These are phyloP conservation scores for Mycena haematopus DNA, from an alignment of 768 basidiomycete genomes.

Conservation along the genomic window DNA sequence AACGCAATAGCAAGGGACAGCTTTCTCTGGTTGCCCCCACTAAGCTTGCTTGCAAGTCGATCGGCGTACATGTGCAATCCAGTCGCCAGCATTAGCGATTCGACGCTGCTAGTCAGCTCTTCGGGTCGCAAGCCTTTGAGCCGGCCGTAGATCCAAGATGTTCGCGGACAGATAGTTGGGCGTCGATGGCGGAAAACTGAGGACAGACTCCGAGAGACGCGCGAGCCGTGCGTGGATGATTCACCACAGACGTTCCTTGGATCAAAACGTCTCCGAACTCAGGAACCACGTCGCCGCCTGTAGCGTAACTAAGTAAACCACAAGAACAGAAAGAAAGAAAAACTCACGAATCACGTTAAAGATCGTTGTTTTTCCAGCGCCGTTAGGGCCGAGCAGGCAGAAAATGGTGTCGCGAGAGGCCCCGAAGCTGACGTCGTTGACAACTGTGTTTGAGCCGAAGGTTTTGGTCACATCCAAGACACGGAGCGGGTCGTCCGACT, in stretches of 20 bases:
- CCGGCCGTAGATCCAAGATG: conserved; percentile 75
- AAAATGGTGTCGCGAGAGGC: conserved; percentile 68
- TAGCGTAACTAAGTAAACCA: not conserved
- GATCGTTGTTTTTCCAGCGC: conserved; percentile 83
- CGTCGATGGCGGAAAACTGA: conserved; percentile 84
- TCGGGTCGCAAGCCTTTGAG: conserved; percentile 68
- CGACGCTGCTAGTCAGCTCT: conserved; percentile 60
- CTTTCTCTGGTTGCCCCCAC: conserved; percentile 83
- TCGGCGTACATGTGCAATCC: conserved; percentile 67
- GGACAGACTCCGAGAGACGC: conserved; percentile 82
- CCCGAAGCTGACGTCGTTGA: conserved; percentile 76
- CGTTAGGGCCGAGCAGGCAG: conserved; percentile 81
- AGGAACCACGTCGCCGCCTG: conserved; percentile 73
- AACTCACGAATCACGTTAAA: conserved; percentile 80
- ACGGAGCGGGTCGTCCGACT: conserved; percentile 63
- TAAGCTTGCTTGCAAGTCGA: conserved; percentile 74
- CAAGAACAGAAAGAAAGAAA: not conserved
- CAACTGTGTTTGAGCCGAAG: conserved; percentile 62
- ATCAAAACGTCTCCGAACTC: conserved; percentile 74
- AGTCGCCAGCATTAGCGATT: conserved; percentile 63
- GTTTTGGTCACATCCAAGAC: conserved; percentile 69
- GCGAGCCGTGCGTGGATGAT: conserved; percentile 67
- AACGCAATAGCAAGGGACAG: conserved; percentile 77
- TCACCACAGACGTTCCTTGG: conserved; percentile 67
- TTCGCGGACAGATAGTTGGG: conserved; percentile 78